A percentile compares a stretch with the other conserved stretches of the same genome.
Conservation (phyloP, 768 basidiomycete genomes). For the Pisolithus microcarpus region DNA sequence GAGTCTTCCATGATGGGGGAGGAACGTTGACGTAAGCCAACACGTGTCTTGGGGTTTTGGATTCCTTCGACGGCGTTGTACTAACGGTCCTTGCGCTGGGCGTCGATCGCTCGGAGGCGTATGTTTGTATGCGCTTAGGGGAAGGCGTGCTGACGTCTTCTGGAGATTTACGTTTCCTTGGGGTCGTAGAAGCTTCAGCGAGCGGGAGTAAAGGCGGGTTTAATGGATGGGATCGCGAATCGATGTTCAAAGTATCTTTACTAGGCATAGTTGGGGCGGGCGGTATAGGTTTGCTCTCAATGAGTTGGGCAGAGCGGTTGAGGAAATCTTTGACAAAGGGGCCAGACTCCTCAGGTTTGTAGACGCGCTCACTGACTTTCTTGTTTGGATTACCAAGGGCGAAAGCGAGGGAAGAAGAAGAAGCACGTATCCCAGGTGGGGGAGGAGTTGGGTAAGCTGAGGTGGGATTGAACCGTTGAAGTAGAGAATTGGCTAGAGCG, state of each 20-base stretch:
- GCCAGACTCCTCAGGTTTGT: constrained; percentile 51
- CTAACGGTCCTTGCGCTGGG: constrained; percentile 10
- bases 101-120: constrained; percentile 8
- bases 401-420: constrained; percentile 68
- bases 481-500: constrained; percentile 56
- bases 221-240: constrained; percentile 14
- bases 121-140: constrained; percentile 46
- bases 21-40: constrained; percentile 30
- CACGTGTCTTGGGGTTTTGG: constrained; percentile 25
- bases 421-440: constrained; percentile 51
- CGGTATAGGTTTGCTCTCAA: constrained; percentile 22
- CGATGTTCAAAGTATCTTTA: constrained; percentile 12
- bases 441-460: constrained; percentile 69
- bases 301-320: constrained; percentile 38
- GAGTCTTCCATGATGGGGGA: constrained; percentile 21
- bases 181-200: constrained; percentile 36
- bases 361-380: constrained; percentile 25
- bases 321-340: constrained; percentile 65
- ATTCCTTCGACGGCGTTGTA: constrained; percentile 19
- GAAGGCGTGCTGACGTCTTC: constrained; percentile 56
- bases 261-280: constrained; percentile 7
- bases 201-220: constrained; percentile 4
- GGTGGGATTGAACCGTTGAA: constrained; percentile 55
- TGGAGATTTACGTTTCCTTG: constrained; percentile 63
- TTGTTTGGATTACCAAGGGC: constrained; percentile 51